Evolutionary conservation across 2,329 filamentous ascomycete genomes (phyloP), one percentile per base, ranked within the genome.

Genomic region (Monilinia polystroma): DNA sequence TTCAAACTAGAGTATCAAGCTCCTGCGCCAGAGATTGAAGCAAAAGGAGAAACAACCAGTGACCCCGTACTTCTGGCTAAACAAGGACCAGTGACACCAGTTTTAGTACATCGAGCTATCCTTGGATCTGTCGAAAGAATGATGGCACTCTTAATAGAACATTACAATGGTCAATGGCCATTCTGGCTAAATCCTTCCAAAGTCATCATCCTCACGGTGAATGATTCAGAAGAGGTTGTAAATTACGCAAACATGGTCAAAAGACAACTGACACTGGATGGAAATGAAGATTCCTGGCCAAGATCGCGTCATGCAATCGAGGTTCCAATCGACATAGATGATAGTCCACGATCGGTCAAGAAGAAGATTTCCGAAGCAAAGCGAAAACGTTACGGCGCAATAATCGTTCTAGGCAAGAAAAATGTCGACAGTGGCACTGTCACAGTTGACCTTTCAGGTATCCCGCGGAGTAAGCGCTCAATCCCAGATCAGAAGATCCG

Each of bases 111-210:
- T 76, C 87, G 92, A 60, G 92, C 93, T 18, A 90, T 96, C 47
- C 83, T 96, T 63, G 92, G 92, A 20, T 95, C 91, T 0, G 84
- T 96, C 6, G 92, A 96, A 78, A 85, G 93, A 56, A 87, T 96
- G 69, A 89, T 96, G 84, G 92, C 92, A 4, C 81, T 96, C 18
- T 79, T 96, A 52, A 93, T 95, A 66, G 93, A 96, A 78, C 89
- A 91, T 71, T 92, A 93, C 72, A 83, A 89, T 66, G 91, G 91
- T 20, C 85, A 84, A 67, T 96, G 91, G 86, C 92, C 92, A 4
- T 94, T 96, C 76, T 96, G 92, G 93, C 82, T 96, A 12, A 93
- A 90, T 66, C 92, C 92, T 0, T 85, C 87, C 7, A 93, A 95
- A 75, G 88, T 86, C 53, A 86, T 90, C 56, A 84, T 96, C 66